Conservation (phyloP, 2,329 filamentous ascomycete species). For the Cladophialophora yegresii region DNA sequence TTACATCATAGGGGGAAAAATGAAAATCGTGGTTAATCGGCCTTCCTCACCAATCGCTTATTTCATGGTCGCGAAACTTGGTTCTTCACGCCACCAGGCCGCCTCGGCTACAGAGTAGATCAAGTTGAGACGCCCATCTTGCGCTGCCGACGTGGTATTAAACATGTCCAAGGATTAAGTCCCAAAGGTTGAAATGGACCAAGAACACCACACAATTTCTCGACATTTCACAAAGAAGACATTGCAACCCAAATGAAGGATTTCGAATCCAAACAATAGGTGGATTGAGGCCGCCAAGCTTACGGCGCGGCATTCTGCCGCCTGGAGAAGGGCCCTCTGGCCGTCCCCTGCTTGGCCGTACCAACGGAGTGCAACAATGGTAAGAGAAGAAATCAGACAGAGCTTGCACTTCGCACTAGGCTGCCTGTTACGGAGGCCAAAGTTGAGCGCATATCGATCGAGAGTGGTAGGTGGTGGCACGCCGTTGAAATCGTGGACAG, state of each 20-base stretch:
- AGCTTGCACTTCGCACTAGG: too few species aligned
- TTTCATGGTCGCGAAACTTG: conserved; percentile 17
- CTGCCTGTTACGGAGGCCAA: too few species aligned
- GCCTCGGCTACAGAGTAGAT: conserved; percentile 4
- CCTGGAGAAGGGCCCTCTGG: neutral
- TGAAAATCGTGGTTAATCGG: conserved; percentile 1
- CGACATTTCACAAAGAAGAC: neutral
- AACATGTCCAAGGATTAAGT: neutral
- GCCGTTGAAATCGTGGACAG: too few species aligned
- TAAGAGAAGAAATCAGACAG: too few species aligned
- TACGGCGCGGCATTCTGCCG: neutral
- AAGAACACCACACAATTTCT: neutral
- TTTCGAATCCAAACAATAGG: neutral
- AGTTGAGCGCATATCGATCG: too few species aligned
- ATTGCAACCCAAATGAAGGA: neutral
- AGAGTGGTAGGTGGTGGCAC: too few species aligned
- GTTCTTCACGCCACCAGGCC: too few species aligned
- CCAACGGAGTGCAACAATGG: too few species aligned
- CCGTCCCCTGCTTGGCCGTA: too few species aligned
- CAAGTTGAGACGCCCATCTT: neutral
- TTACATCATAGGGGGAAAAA: conserved; percentile 17
- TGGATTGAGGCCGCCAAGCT: neutral
- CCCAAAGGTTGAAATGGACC: neutral
- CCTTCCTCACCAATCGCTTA: conserved; percentile 23
- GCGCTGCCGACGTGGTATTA: neutral